Base-by-base conservation (phyloP, 768 basidiomycete genomes). In the Xerocomellus amylosporus region DNA sequence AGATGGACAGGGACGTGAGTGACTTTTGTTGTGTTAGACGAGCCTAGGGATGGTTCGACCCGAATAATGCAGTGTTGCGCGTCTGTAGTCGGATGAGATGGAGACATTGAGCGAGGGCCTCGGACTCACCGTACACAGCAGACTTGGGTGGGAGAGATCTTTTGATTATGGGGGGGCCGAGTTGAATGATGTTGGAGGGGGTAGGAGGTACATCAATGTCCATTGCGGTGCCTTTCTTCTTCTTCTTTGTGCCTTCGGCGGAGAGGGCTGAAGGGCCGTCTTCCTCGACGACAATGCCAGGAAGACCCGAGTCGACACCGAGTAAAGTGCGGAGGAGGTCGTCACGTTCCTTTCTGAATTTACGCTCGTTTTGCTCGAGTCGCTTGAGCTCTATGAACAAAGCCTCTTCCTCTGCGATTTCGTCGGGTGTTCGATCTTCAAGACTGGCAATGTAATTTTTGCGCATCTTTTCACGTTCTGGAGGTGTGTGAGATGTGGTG, bases 381-480 rank as follows among this genome's bases (percentile, higher is more conserved):
- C 92, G 85, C 66, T 95, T 94, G 46, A 96, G 81, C 70, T 98
- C 93, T 58, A 98, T 75, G 72, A 90, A 98, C 4, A 99, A 77
- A 8, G 92, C 89, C 63, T 98, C 95, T 76, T 98, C 97, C 68
- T 99, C 95, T 17, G 87, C 88, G 41, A 96, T 87, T 73, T 98
- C 92, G 46, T 88, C 85, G 5, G 86, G 80, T 0, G 93, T 89
- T n/a, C 96, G 86, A 53, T 81, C 84, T 73, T 94, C 91, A n/a
- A 98, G 82, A 56, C 86, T 89, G 9, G 79, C 73, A 14, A 98
- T 79, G 64, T 98, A 97, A 53, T 85, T 84, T 71, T 94, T 97
- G 53, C 97, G 86, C 58, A 84, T 86, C 20, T 84, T 73, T 71
- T 99, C 97, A 40, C 92, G 88, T 30, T 88, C 95, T 96, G 59